Conservation (phyloP, 352 stramenopile species). For the Saprolegnia parasitica region DNA sequence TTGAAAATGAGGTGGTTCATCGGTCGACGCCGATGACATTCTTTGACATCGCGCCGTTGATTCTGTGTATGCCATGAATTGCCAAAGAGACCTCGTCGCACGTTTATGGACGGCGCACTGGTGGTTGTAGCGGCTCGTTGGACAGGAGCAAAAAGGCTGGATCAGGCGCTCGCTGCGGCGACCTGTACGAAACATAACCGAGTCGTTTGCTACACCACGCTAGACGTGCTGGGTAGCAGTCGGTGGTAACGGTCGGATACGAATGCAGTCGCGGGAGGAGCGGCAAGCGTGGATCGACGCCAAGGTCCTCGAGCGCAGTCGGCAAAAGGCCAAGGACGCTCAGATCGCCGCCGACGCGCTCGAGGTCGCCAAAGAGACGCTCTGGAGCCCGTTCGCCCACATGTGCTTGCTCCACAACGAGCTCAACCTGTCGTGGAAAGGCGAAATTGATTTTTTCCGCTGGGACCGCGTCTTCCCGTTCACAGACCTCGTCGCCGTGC, state of each 20-base stretch:
- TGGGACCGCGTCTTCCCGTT: slow-evolving; percentile 47
- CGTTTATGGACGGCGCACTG: no score
- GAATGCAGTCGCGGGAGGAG: slow-evolving; percentile 8
- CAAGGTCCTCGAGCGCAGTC: slow-evolving; percentile 42
- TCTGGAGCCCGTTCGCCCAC: slow-evolving; percentile 48
- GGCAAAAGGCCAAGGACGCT: slow-evolving; percentile 39
- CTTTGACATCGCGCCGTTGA: no score
- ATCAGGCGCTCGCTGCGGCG: no score
- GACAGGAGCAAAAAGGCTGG: no score
- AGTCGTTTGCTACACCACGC: no score
- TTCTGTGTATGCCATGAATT: no score
- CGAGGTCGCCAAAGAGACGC: slow-evolving; percentile 35
- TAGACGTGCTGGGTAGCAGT: no score
- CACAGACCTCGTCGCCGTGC: slow-evolving; percentile 43
- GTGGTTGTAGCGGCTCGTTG: no score
- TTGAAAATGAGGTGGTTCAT: no score
- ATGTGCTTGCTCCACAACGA: slow-evolving; percentile 41
- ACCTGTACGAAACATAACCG: no score
- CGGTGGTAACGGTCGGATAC: background rate
- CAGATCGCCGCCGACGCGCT: slow-evolving; percentile 34
- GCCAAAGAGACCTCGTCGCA: no score
- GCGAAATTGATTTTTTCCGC: slow-evolving; percentile 46
- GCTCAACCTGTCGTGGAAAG: slow-evolving; percentile 67
- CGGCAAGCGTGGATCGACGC: slow-evolving; percentile 48
- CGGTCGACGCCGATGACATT: no score